Base-by-base conservation (phyloP, 768 basidiomycete genomes). In the Pluteus cervinus region DNA sequence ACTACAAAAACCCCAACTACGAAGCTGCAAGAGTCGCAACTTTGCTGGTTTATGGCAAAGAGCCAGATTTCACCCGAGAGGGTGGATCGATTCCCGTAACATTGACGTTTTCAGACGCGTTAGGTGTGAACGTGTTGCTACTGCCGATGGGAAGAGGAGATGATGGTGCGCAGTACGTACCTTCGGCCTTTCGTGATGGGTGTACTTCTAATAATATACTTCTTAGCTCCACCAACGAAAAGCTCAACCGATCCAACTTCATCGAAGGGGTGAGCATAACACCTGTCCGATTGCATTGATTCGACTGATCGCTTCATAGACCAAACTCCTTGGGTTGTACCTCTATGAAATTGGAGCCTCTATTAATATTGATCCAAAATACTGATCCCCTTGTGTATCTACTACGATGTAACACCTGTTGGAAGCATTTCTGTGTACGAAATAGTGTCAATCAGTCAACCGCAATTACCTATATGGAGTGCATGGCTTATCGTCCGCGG, bases 61-160 rank as follows among this genome's bases (percentile, higher is more conserved):
- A 76, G 4, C 91, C 91, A 1, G 87, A 93, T 54, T 65, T 83
- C 41, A 91, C 85, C 2, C 77, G 90, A 28, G 91, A 94, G 57
- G 90, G 90, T n/a, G 93, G 93, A 4, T 89, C 88, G 5, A 93
- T 93, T 45, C 92, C 92, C 0, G 87, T 94, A 21, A 93, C 91
- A 4, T 70, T 97, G 40, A 93, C 90, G 2, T 94, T 98, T 56
- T 89, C 92, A 7, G 89, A 96, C 54, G 76, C 76, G 29, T 65
- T 96, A 31, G 77, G 78, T 9, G 82, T 91, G 39, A 96, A 92
- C 52, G 88, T 96, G 7, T 57, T 93, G 40, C 65, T 97, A 14
- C 68, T 97, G 20, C 94, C 92, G 1, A 93, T 94, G 82, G 91
- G 91, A 2, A 71, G 93, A 34, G 87, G 88, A 2, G 91, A 97